Evolutionary conservation across 176 grass and related monocot genomes (phyloP).

Genomic region (Miscanthus lutarioriparius): DNA sequence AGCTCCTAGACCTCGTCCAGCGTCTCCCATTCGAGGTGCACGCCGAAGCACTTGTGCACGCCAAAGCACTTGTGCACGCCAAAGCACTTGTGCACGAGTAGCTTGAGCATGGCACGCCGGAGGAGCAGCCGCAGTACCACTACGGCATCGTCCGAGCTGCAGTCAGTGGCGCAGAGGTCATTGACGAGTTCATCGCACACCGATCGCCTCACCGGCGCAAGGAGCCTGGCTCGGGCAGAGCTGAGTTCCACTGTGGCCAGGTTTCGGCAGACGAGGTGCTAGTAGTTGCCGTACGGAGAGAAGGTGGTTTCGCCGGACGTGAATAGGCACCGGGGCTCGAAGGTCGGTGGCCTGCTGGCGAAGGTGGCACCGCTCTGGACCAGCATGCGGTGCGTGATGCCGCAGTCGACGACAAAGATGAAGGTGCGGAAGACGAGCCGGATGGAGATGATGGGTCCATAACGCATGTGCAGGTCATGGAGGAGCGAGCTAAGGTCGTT

Average conservation of each 20-base stretch:
- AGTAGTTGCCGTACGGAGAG: constrained; percentile 45
- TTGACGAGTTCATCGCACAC: constrained; percentile 33
- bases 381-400: constrained; percentile 44
- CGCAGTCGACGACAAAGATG: constrained; percentile 57
- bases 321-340: constrained; percentile 18
- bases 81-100: constrained; percentile 55
- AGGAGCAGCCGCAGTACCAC: constrained; percentile 29
- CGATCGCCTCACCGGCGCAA: constrained; percentile 17
- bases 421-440: constrained; percentile 37
- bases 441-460: constrained; percentile 50
- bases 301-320: constrained; percentile 43
- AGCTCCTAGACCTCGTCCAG: constrained; percentile 45
- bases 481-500: constrained; percentile 37
- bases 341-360: constrained; percentile 30
- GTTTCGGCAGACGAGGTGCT: constrained; percentile 59
- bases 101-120: constrained; percentile 45
- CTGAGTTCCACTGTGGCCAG: constrained; percentile 42
- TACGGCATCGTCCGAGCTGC: neutral
- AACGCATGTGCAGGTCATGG: constrained; percentile 27
- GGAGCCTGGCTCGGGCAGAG: constrained; percentile 22
- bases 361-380: constrained; percentile 48
- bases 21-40: constrained; percentile 6
- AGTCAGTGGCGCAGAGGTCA: constrained; percentile 1
- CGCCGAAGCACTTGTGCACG: constrained; percentile 58
- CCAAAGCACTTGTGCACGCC: no score